Evolutionary conservation across 306 rosid species (phyloP), one percentile per base, ranked within the genome.

Genomic region (Casuarina equisetifolia): DNA sequence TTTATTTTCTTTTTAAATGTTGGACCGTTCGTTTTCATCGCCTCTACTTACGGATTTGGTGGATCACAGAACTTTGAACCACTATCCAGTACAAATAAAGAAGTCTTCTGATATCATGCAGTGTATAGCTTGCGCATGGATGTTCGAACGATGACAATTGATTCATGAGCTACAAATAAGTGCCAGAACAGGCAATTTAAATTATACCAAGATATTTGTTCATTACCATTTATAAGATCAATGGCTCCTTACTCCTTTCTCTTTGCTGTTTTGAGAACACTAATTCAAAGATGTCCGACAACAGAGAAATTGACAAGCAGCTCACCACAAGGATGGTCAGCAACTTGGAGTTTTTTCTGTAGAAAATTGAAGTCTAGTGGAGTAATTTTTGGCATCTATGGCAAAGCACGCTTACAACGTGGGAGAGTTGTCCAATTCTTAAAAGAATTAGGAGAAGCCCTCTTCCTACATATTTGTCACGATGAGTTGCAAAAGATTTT

Each of bases 371-470:
- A 92, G 94, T 39, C 84, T 91, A 3, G 68, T 93, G 46, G 93
- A 90, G 75, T 72, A 91, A 67, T 90, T 93, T 91, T 91, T 25
- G 96, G 97, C 73, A 85, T 88, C 73, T 89, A 93, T 9, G 97
- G 97, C 81, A 84, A 59, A 1, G 5, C 6, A 16, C 71, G 84
- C 68, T 82, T 91, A 3, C 85, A 88, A 71, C 90, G 82, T 80
- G 97, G 80, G 53, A 91, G 70, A 74, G 88, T 93, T 78, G 92
- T 83, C 74, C 84, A 84, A 79, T 93, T 93, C 58, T 81, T 93
- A 55, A 87, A 88, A 74, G 77, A 91, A 15, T 80, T 93, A 35
- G 96, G 32, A 25, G 32, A 25, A 25, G 32, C 32, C 32, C 32
- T 25, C 32, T 25, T 25, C 32, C 32, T 25, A 25, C 32, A 25